phyloP scores from a whole-genome alignment of 176 grass and related monocot species.

The Guadua angustifolia region DNA sequence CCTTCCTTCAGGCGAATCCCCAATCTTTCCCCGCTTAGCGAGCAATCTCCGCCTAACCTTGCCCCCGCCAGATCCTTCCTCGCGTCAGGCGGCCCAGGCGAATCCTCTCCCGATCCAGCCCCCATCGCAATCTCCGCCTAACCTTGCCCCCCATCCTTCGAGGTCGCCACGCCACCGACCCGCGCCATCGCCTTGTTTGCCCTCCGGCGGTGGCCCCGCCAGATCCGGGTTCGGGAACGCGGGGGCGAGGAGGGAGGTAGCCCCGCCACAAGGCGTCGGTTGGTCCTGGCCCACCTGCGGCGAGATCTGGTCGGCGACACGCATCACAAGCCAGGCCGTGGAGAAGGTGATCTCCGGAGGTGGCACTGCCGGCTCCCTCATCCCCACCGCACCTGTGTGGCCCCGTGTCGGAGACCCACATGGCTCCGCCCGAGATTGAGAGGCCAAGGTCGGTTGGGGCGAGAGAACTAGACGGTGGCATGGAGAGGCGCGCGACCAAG shows the following conservation, averaged over 20 bases:
- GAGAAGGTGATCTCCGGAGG: constrained; percentile 94
- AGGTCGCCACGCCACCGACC: constrained; percentile 51
- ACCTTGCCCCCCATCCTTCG: no score
- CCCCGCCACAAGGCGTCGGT: constrained; percentile 46
- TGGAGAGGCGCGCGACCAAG: constrained; percentile 47
- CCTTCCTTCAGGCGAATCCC: no score
- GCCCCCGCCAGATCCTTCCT: no score
- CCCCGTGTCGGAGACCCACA: constrained; percentile 46
- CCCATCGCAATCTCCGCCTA: no score
- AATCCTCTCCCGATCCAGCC: no score
- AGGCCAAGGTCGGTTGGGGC: constrained; percentile 60
- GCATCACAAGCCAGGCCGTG: constrained; percentile 91
- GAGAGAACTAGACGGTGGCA: constrained; percentile 51
- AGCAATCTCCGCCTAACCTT: no score
- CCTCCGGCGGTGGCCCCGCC: constrained; percentile 5
- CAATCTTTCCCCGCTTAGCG: no score
- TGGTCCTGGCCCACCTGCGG: constrained; percentile 9
- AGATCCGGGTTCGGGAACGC: constrained; percentile 67
- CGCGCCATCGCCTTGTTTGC: constrained; percentile 41
- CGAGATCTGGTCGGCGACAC: constrained; percentile 79
- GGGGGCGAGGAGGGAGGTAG: constrained; percentile 64
- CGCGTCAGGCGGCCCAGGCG: no score
- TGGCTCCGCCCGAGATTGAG: constrained; percentile 45
- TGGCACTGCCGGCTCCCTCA: constrained; percentile 67
- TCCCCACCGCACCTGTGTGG: constrained; percentile 43